Evolutionary conservation across 495 filamentous ascomycete species (phyloP).

Genomic region (Penicillium chermesinum): DNA sequence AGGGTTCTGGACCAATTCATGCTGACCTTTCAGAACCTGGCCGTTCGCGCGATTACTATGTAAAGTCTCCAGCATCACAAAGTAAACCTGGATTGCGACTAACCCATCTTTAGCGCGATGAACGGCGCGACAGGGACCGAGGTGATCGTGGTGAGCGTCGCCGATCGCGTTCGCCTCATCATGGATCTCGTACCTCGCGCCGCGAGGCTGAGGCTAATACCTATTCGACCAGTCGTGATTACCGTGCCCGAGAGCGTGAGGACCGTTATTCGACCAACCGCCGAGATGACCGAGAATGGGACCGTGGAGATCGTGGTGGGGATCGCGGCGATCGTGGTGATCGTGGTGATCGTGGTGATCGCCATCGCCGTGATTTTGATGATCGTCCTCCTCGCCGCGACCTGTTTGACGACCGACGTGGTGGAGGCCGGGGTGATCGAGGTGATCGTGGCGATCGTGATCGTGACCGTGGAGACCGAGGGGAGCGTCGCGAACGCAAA

Average conservation of each 20-base stretch:
- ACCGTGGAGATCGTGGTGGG: conserved; percentile 58
- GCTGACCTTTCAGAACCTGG: conserved; percentile 51
- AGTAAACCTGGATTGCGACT: conserved; percentile 25
- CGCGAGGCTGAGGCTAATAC: conserved; percentile 73
- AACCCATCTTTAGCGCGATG: conserved; percentile 46
- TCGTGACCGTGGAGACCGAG: conserved; percentile 33
- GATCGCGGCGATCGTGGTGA: conserved; percentile 52
- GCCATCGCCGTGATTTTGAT: conserved; percentile 26
- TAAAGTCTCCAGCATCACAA: conserved; percentile 37
- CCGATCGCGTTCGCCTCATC: conserved; percentile 71
- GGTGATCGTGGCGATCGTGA: conserved; percentile 26
- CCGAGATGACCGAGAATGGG: conserved; percentile 48
- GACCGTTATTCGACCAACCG: conserved; percentile 61
- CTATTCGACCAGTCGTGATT: conserved; percentile 85
- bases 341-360: conserved; percentile 30
- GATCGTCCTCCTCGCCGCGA: conserved; percentile 27
- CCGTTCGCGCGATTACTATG: conserved; percentile 70
- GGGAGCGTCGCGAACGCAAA: conserved; percentile 54
- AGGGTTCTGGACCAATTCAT: not conserved
- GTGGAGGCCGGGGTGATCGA: conserved; percentile 40
- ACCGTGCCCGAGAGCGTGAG: conserved; percentile 85
- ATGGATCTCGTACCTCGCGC: conserved; percentile 53
- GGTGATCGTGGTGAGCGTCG: conserved; percentile 40
- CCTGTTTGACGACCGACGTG: conserved; percentile 25
- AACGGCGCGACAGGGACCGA: conserved; percentile 48